Conservation (phyloP, 169 alveolate species). For the Eimeria necatrix region DNA sequence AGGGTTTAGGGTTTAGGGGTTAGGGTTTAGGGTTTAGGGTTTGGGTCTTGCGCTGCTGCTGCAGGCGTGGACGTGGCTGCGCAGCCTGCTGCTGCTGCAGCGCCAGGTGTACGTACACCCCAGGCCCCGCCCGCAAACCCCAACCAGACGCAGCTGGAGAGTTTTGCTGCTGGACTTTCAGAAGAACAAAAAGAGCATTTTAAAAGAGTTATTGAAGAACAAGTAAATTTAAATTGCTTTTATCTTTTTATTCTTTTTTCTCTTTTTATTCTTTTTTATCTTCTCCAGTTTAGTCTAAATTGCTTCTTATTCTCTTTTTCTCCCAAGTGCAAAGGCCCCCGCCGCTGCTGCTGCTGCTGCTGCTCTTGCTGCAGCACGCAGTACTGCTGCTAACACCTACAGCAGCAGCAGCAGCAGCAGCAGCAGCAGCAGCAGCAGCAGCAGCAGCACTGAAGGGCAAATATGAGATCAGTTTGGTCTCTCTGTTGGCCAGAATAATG, state of each 20-base stretch:
- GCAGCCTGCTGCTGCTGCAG: background rate
- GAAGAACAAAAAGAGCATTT: constrained; percentile 68
- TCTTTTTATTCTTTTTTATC: too few relatives aligned
- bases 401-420: background rate
- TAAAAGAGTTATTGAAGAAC: constrained; percentile 55
- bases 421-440: background rate
- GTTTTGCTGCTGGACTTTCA: constrained; percentile 35
- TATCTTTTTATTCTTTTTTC: background rate
- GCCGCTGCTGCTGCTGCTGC: too few relatives aligned
- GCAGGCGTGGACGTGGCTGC: background rate
- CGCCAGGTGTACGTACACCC: background rate
- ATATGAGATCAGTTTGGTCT: too few relatives aligned
- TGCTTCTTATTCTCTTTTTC: background rate
- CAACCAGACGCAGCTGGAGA: constrained; percentile 56
- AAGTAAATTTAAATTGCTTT: background rate
- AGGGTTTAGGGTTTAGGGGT: too few relatives aligned
- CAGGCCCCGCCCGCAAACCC: background rate
- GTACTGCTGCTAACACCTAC: too few relatives aligned
- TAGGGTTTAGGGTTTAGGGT: too few relatives aligned
- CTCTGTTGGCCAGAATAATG: too few relatives aligned
- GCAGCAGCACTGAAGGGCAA: too few relatives aligned
- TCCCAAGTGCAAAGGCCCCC: too few relatives aligned
- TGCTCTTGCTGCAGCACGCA: background rate
- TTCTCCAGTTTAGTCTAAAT: background rate
- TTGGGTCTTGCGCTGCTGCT: background rate